Base-by-base conservation (phyloP, 2,329 filamentous ascomycete species). In the Xylariaceae sp. region DNA sequence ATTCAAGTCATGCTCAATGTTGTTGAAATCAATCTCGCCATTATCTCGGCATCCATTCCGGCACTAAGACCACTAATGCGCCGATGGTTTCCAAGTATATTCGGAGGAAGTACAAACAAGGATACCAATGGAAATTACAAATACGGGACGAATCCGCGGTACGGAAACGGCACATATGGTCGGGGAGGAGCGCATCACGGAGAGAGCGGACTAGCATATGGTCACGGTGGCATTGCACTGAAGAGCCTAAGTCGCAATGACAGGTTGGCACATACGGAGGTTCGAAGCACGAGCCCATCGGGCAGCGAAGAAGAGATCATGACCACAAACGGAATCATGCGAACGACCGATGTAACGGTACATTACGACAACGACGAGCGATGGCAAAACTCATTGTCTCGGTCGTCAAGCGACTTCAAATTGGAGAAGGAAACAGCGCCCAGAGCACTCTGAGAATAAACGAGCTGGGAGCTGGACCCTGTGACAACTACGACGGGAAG, bases 1-100 rank as follows among this genome's bases (percentile, higher is more conserved):
- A 60, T 70, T 22, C 62, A 66, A 40, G 67, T 69, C 48, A 58
- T 65, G 44, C 64, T 63, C 9, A 68, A 64, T 1, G 63, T 57
- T 30, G 61, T 71, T 45, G 71, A 73, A 58, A 68, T 66, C 30
- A 73, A 72, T 56, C 64, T 71, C 7, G 69, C 69, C 10, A 61
- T 73, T 17, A 66, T 72, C 45, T 71, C 70, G n/a, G 70, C 69
- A 27, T 71, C 69, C 6, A 68, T 67, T 1, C 71, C 71, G 2
- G 65, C 67, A 0, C 53, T 73, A 17, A 62, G 68, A 38, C 68
- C 70, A 22, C 62, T 73, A 18, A 58, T 70, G 46, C 60, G 65
- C 15, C 61, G 62, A 15, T 67, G 65, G 62, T 62, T 69, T 45
- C 60, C 65, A 6, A 18, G 30, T 6, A 17, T 52, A n/a, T 54